A percentile compares a stretch with the other conserved stretches of the same genome.
Conservation (phyloP, 169 alveolate genomes). For the Condylostoma magnum region DNA sequence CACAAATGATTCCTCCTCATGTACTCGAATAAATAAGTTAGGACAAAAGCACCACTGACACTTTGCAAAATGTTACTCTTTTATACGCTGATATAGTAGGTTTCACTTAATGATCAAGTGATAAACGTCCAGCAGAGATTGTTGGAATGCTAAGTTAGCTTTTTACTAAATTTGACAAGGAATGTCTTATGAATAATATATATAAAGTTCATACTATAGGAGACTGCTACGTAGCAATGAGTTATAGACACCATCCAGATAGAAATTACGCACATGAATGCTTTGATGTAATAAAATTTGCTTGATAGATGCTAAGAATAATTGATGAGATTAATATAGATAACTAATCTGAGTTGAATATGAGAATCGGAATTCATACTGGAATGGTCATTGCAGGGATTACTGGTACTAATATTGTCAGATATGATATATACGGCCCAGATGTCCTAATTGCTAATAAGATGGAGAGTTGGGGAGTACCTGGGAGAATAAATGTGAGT, state of each 20-base stretch:
- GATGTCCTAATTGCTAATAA: conserved; percentile 92
- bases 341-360: conserved; percentile 55
- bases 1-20: conserved; percentile 21
- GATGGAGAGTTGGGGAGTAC: conserved; percentile 92
- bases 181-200: conserved; percentile 90
- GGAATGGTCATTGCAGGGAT: conserved; percentile 96
- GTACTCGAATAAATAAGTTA: conserved; percentile 47
- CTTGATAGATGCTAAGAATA: neutral
- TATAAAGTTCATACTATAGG: conserved; percentile 99
- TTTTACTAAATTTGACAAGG: conserved; percentile 93
- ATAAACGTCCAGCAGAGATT: conserved; percentile 76
- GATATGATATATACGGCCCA: conserved; percentile 95
- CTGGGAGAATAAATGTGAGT: conserved; percentile 87
- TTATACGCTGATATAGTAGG: conserved; percentile 98
- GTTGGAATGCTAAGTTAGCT: conserved; percentile 89
- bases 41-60: conserved; percentile 67
- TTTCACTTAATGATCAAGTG: conserved; percentile 94
- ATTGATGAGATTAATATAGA: neutral
- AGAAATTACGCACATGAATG: conserved; percentile 20
- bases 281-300: neutral
- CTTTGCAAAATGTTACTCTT: conserved; percentile 93
- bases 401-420: conserved; percentile 84
- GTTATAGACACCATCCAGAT: conserved; percentile 85
- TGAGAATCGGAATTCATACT: conserved; percentile 96
- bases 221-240: conserved; percentile 98